Percentiles rank a stretch among this genome's conserved stretches.
phyloP scores from a whole-genome alignment of 2,329 filamentous ascomycete genomes.

The Colletotrichum sp. region DNA sequence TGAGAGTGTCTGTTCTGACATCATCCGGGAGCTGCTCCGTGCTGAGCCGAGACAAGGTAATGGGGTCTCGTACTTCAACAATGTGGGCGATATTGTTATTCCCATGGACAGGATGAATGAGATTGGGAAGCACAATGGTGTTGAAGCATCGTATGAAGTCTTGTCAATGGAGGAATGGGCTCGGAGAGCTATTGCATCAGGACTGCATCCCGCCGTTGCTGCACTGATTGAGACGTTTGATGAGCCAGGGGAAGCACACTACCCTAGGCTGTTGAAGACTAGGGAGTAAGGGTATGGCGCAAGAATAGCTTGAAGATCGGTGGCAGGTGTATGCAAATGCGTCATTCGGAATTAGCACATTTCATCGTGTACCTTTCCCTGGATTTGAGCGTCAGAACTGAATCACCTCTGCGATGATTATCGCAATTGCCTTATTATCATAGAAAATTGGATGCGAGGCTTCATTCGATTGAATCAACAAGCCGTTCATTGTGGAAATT shows the following conservation, averaged over 20 bases:
- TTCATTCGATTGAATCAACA: background rate
- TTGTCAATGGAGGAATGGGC: background rate
- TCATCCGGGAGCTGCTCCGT: background rate
- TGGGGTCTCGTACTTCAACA: background rate
- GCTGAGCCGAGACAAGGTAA: background rate
- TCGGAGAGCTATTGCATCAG: background rate
- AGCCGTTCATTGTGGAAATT: background rate
- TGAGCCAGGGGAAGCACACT: background rate
- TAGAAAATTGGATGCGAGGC: background rate
- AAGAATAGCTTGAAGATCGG: background rate
- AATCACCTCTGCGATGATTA: background rate
- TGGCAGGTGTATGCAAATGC: background rate
- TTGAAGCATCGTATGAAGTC: background rate
- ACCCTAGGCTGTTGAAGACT: background rate
- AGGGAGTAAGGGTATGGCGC: background rate
- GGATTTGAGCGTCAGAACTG: background rate
- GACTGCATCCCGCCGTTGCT: background rate
- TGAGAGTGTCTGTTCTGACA: background rate
- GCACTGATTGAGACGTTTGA: background rate
- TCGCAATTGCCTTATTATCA: background rate
- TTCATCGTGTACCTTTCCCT: background rate
- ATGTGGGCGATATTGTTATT: background rate
- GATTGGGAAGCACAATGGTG: background rate
- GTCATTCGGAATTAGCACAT: background rate
- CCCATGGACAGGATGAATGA: background rate